These are phyloP conservation scores for Coffea eugenioides DNA, from an alignment of 257 asterid species.

Conservation along the genomic window DNA sequence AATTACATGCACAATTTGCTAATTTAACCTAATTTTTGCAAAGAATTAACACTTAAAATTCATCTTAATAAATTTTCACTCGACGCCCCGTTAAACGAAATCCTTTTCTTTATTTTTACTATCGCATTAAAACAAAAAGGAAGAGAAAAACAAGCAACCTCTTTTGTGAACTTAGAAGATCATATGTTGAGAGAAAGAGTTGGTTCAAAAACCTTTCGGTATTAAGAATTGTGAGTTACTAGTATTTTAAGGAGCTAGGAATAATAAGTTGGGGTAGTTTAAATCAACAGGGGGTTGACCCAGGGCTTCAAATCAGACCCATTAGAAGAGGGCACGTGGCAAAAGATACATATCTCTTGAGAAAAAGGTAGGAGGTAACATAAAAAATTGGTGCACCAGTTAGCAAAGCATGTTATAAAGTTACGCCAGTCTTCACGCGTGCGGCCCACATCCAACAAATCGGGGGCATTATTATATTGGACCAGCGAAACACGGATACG, in stretches of 20 bases:
- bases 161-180: neutral
- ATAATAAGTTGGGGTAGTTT: neutral
- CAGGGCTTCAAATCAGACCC: neutral
- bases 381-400: neutral
- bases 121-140: neutral
- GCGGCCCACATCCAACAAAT: conserved; percentile 11
- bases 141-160: neutral
- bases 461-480: neutral
- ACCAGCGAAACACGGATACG: neutral
- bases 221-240: neutral
- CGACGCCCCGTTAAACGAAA: no score
- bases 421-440: conserved; percentile 15
- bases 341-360: neutral
- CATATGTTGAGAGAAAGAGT: neutral
- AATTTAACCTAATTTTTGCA: no score
- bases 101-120: no score
- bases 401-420: conserved; percentile 5
- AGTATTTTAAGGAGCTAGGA: neutral
- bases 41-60: no score
- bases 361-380: neutral
- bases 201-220: neutral
- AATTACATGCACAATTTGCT: no score
- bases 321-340: neutral
- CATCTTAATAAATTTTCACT: no score
- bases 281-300: neutral